Percentiles rank a stretch among this genome's conserved stretches.
Evolutionary conservation across 202 grass and related monocot species (phyloP).

Genomic region (Hordeum pubiflorum): DNA sequence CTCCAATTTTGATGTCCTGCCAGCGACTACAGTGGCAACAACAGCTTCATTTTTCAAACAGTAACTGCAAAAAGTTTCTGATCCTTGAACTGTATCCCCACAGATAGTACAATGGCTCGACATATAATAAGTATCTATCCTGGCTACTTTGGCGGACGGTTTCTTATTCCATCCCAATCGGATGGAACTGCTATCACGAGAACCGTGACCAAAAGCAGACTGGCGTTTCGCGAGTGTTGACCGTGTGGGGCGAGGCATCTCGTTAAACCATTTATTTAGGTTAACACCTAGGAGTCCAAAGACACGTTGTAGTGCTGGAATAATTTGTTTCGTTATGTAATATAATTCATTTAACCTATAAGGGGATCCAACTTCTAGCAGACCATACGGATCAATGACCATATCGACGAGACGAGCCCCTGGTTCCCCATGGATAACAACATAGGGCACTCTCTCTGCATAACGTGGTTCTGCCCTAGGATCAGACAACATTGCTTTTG

Average conservation of each 20-base stretch:
- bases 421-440: conserved; percentile 89
- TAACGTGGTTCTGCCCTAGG: conserved; percentile 76
- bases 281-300: conserved; percentile 77
- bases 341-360: conserved; percentile 80
- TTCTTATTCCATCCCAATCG: conserved; percentile 34
- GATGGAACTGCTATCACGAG: conserved; percentile 27
- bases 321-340: conserved; percentile 95
- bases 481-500: conserved; percentile 66
- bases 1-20: conserved; percentile 74
- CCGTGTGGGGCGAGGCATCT: conserved; percentile 54
- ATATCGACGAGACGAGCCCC: conserved; percentile 81
- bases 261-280: conserved; percentile 71
- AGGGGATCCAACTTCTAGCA: conserved; percentile 59
- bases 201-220: conserved; percentile 21
- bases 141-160: conserved; percentile 43
- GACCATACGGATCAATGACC: conserved; percentile 76
- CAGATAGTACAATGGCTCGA: conserved; percentile 80
- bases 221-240: conserved; percentile 36
- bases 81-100: conserved; percentile 54
- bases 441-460: conserved; percentile 78
- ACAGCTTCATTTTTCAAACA: conserved; percentile 67
- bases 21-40: conserved; percentile 48
- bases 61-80: conserved; percentile 50
- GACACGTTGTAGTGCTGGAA: conserved; percentile 78
- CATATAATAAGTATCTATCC: conserved; percentile 85